Evolutionary conservation across 208 protist genomes (phyloP).

Genomic region (Herpetomonas samuelpessoai): DNA sequence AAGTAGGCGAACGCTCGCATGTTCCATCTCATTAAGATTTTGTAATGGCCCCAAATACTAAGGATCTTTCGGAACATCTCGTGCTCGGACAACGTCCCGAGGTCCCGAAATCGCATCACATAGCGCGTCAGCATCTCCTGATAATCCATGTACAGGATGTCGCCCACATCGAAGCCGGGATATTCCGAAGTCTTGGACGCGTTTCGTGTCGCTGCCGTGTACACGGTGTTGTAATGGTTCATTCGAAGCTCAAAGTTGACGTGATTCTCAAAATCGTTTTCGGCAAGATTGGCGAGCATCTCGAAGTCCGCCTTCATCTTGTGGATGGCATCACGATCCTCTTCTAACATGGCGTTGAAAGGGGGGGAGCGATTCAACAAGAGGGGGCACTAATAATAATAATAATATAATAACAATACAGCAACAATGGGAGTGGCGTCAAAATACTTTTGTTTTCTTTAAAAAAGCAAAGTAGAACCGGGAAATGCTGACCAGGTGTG

Average conservation of each 20-base stretch:
- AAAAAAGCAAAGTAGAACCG: too few species aligned
- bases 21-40: conserved; percentile 84
- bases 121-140: conserved; percentile 89
- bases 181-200: conserved; percentile 35
- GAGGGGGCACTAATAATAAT: too few species aligned
- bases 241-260: conserved; percentile 59
- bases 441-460: too few species aligned
- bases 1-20: conserved; percentile 80
- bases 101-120: conserved; percentile 59
- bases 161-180: conserved; percentile 56
- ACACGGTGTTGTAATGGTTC: conserved; percentile 87
- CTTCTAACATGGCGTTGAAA: conserved; percentile 87
- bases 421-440: too few species aligned
- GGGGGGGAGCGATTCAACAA: too few species aligned
- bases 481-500: too few species aligned
- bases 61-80: conserved; percentile 65
- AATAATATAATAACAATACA: too few species aligned
- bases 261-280: conserved; percentile 64
- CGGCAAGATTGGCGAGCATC: conserved; percentile 53
- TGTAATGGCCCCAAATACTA: conserved; percentile 78
- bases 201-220: conserved; percentile 72
- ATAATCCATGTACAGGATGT: conserved; percentile 88
- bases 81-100: conserved; percentile 40
- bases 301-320: conserved; percentile 88
- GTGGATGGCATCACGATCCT: conserved; percentile 76